A percentile compares a stretch with the other conserved stretches of the same genome.
Evolutionary conservation across 345 rosid genomes (phyloP).

Genomic region (Jatropha curcas): DNA sequence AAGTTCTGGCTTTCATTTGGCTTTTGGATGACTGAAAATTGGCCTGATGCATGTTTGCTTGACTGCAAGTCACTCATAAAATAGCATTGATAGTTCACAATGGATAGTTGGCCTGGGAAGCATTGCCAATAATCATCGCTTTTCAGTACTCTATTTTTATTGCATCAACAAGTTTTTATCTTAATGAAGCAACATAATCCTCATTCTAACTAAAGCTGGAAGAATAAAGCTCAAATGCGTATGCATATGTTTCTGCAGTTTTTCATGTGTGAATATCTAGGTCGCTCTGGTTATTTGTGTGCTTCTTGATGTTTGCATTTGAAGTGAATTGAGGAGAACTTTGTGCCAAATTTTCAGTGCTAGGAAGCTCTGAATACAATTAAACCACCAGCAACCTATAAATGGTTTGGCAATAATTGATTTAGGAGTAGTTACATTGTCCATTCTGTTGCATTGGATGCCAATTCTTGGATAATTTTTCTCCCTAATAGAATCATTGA

Average conservation of each 20-base stretch:
- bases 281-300: background rate
- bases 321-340: background rate
- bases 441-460: background rate
- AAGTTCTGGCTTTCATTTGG: background rate
- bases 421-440: background rate
- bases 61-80: background rate
- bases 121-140: background rate
- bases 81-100: background rate
- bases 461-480: background rate
- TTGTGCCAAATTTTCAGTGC: background rate
- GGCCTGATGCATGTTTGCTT: background rate
- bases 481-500: too few relatives aligned
- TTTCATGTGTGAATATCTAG: background rate
- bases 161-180: background rate
- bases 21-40: background rate
- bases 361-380: background rate
- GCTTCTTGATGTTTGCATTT: background rate
- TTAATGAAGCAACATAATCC: background rate
- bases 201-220: background rate
- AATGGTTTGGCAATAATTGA: background rate
- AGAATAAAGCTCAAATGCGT: background rate
- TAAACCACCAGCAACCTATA: too few relatives aligned
- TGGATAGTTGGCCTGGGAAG: too few relatives aligned
- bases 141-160: too few relatives aligned
- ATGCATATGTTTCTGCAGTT: background rate